Evolutionary conservation across 805 yeast species (phyloP).

Genomic region (Diddensiella transvaalensis): DNA sequence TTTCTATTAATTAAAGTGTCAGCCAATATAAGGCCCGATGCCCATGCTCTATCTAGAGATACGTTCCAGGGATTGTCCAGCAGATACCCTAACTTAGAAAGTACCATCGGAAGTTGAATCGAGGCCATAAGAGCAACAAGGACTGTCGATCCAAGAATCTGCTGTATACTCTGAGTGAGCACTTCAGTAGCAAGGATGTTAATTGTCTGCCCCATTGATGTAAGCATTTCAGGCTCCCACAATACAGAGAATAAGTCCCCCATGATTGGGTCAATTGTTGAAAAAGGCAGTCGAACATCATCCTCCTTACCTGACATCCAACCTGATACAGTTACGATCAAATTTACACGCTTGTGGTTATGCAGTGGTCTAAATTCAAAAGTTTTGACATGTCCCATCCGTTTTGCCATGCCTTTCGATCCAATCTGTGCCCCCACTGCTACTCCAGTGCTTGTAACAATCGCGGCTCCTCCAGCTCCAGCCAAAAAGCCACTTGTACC

Average conservation of each 20-base stretch:
- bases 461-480: slow-evolving; percentile 94
- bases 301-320: slow-evolving; percentile 97
- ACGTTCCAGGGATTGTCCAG: slow-evolving; percentile 98
- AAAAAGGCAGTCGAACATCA: slow-evolving; percentile 93
- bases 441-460: slow-evolving; percentile 88
- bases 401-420: slow-evolving; percentile 70
- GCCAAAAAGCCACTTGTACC: slow-evolving; percentile 94
- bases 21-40: slow-evolving; percentile 86
- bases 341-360: slow-evolving; percentile 81
- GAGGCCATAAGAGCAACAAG: slow-evolving; percentile 89
- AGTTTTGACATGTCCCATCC: slow-evolving; percentile 90
- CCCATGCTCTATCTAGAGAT: slow-evolving; percentile 94
- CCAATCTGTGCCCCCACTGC: slow-evolving; percentile 91
- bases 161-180: slow-evolving; percentile 88
- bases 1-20: slow-evolving; percentile 85
- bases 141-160: slow-evolving; percentile 87
- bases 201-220: slow-evolving; percentile 94
- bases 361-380: slow-evolving; percentile 92
- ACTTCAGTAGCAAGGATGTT: slow-evolving; percentile 91
- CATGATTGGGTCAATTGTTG: slow-evolving; percentile 96
- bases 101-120: slow-evolving; percentile 85
- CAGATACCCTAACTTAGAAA: slow-evolving; percentile 82
- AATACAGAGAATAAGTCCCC: slow-evolving; percentile 88
- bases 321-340: slow-evolving; percentile 87
- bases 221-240: slow-evolving; percentile 98